Evolutionary conservation across 306 rosid genomes (phyloP).

Genomic region (Dicorynia guianensis): DNA sequence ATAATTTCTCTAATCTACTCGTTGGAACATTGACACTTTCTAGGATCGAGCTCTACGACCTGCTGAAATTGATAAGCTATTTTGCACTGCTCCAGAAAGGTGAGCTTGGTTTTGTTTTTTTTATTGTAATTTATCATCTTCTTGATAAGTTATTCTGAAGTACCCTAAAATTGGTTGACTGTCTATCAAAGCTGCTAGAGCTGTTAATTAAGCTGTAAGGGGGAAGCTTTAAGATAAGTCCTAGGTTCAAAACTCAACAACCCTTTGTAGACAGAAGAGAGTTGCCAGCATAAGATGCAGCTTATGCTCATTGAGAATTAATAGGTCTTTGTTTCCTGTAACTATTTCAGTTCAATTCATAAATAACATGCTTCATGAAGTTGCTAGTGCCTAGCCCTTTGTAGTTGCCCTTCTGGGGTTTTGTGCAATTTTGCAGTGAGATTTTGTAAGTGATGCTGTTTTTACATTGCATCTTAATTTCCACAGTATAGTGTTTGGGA

Average conservation of each 20-base stretch:
- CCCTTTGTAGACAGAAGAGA: slow-evolving; percentile 23
- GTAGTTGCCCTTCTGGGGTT: background rate
- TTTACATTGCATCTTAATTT: background rate
- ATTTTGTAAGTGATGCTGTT: slow-evolving; percentile 3
- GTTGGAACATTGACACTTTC: slow-evolving; percentile 44
- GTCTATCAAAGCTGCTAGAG: slow-evolving; percentile 14
- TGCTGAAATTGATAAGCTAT: slow-evolving; percentile 76
- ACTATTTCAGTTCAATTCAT: slow-evolving; percentile 10
- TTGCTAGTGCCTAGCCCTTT: slow-evolving; percentile 1
- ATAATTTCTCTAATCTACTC: slow-evolving; percentile 37
- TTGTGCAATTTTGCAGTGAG: background rate
- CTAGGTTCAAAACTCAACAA: slow-evolving; percentile 28
- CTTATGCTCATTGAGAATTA: slow-evolving; percentile 19
- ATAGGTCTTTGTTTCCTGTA: slow-evolving; percentile 10
- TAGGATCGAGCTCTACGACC: slow-evolving; percentile 87
- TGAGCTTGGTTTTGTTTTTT: slow-evolving; percentile 43
- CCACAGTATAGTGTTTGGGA: background rate
- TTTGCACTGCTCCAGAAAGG: slow-evolving; percentile 95
- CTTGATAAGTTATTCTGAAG: slow-evolving; percentile 16
- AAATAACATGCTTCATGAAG: slow-evolving; percentile 22
- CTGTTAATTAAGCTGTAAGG: slow-evolving; percentile 31
- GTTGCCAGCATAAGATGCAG: slow-evolving; percentile 6
- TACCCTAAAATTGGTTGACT: slow-evolving; percentile 24
- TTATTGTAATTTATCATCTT: slow-evolving; percentile 7
- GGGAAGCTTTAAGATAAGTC: slow-evolving; percentile 9